Evolutionary conservation across 768 basidiomycete species (phyloP).

Genomic region (Hypsizygus marmoreus): DNA sequence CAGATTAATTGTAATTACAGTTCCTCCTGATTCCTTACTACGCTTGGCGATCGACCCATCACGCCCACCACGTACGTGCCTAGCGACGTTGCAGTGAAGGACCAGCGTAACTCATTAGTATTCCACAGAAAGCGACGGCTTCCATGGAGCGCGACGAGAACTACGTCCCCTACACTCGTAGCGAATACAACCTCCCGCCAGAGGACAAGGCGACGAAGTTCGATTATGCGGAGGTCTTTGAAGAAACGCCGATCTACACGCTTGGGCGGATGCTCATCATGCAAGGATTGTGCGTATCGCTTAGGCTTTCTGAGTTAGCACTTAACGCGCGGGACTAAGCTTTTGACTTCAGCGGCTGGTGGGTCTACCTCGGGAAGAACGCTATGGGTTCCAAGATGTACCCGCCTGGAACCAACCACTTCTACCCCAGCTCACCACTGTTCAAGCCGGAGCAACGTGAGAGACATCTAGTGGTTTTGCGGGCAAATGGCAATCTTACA

Average conservation of each 20-base stretch:
- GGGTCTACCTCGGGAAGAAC: conserved; percentile 36
- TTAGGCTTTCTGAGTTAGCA: neutral
- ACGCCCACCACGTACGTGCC: conserved; percentile 60
- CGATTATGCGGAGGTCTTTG: conserved; percentile 52
- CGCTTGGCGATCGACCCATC: conserved; percentile 70
- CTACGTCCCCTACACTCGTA: conserved; percentile 56
- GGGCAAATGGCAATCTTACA: no score
- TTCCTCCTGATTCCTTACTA: conserved; percentile 58
- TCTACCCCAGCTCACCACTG: conserved; percentile 38
- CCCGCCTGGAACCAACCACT: conserved; percentile 49
- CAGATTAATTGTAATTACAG: conserved; percentile 32
- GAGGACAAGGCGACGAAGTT: conserved; percentile 35
- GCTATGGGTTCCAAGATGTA: conserved; percentile 50
- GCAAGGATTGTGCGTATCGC: conserved; percentile 42
- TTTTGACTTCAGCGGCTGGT: conserved; percentile 28
- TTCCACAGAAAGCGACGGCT: conserved; percentile 57
- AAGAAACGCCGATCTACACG: conserved; percentile 52
- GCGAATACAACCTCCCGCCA: conserved; percentile 41
- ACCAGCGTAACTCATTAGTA: neutral
- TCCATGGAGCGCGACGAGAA: conserved; percentile 81
- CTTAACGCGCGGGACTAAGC: neutral
- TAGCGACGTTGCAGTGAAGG: neutral
- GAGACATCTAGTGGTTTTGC: no score
- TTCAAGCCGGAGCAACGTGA: conserved; percentile 42
- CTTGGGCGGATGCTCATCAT: conserved; percentile 45